Base-by-base conservation (phyloP, 805 yeast genomes). In the Pichia nanzhaoensis region DNA sequence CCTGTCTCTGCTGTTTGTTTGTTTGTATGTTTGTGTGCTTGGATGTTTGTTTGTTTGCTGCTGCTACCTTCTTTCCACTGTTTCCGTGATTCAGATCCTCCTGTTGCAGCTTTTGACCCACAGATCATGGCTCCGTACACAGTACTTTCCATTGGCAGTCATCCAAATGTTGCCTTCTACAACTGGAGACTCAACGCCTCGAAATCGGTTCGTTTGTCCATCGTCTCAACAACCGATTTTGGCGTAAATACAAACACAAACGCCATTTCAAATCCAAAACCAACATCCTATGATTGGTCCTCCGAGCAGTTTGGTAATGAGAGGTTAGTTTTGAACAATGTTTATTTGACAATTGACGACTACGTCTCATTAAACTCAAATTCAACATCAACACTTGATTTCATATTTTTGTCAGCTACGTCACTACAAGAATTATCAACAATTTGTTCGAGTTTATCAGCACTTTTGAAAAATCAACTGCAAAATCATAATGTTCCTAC, bases 121-220 rank as follows among this genome's bases (percentile, higher is more conserved):
- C 5, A 9, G 4, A 35, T 7, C 31, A 46, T 46, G 49, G 43
- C 46, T 12, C 44, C 37, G 2, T 42, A 46, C n/a, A 27, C 37
- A 19, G 31, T 46, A 13, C 41, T 46, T 1, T 46, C 49, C 8
- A 43, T 46, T 50, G 86, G 86, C 27, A 58, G 69, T 9, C 77
- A 74, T 58, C 80, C 85, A 28, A 76, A 78, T 58, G 57, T 79
- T 41, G 68, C 75, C 28, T 79, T 76, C 60, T 80, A 80, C 59
- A 72, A 74, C 16, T 78, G 82, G 82, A 67, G 80, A 42, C 56
- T 79, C 32, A 73, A 68, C 41, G 65, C 68, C 41, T 71, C 82
- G 1, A 64, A 65, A 53, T 57, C 56, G 31, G 69, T 71, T 42
- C 62, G 65, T 36, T 44, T 70, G n/a, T 57, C 79, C 13, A 51